Base-by-base conservation (phyloP, 108 stramenopile genomes). In the Skeletonema costatum region DNA sequence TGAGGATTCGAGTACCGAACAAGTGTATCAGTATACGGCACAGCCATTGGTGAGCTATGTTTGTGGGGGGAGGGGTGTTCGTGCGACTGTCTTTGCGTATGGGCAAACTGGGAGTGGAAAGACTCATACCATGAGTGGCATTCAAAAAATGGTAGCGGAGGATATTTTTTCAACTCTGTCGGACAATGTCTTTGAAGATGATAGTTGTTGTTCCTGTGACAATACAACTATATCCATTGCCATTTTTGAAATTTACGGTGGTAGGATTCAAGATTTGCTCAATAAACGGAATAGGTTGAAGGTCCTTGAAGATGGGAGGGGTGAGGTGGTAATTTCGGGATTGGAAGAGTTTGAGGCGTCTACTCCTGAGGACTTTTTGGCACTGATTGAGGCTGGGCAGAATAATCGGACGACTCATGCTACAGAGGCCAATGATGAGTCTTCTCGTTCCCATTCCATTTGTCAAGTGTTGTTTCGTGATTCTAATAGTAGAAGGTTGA, bases 201-300 rank as follows among this genome's bases (percentile, higher is more conserved):
- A 44, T n/a, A 0, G 36, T 5, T 12, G 11, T 41, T 89, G 85
- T 71, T 75, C 79, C 13, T n/a, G 68, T 19, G 84, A 78, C 9
- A 80, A 88, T 44, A 84, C 89, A 0, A 64, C 68, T 4, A 91
- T 96, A 9, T 66, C 75, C 50, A 84, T 96, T 19, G 72, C 93
- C 59, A 97, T 98, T 71, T 99, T 99, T 86, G 98, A 99, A 86
- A 92, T 99, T 30, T 99, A 99, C 77, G 97, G 98, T 31, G 98
- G 98, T n/a, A 78, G 89, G 19, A 89, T 98, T 79, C 97, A 97
- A 71, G 98, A 99, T 73, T 76, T 99, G 39, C 86, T 99, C 42
- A 96, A 99, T 75, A 82, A 94, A 38, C 91, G 99, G 13, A 85
- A 94, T 48, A 83, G 94, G 10, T 84, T 97, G 46, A 94, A 97